Conservation (phyloP, 331 rosid species). For the Cydonia oblonga region DNA sequence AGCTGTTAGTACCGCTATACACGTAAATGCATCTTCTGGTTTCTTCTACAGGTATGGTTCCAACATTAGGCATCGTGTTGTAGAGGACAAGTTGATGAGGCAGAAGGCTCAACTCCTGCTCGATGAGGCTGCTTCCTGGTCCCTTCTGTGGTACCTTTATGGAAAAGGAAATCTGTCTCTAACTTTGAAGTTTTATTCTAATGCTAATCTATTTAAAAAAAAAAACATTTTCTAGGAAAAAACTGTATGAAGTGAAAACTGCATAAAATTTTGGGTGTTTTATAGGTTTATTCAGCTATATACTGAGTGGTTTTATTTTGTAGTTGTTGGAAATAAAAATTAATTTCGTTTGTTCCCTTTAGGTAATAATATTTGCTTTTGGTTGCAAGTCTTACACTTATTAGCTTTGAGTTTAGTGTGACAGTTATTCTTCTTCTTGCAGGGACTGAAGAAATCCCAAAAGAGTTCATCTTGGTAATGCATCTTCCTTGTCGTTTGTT, state of each 20-base stretch:
- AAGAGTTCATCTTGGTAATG: slow-evolving; percentile 65
- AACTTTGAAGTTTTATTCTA: slow-evolving; percentile 1
- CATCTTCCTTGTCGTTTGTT: slow-evolving; percentile 7
- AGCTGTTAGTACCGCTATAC: slow-evolving; percentile 2
- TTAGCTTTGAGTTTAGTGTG: slow-evolving; percentile 1
- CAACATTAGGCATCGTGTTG: slow-evolving; percentile 55
- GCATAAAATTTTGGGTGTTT: not conserved
- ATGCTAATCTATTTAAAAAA: not conserved
- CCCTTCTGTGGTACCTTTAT: slow-evolving; percentile 85
- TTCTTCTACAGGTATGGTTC: slow-evolving; percentile 50
- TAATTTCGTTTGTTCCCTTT: not conserved
- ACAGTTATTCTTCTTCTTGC: slow-evolving; percentile 35
- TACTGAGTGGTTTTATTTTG: not conserved
- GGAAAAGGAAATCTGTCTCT: slow-evolving; percentile 69
- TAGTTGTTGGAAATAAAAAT: not conserved
- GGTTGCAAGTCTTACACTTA: not conserved
- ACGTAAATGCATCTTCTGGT: not conserved
- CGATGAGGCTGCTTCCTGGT: slow-evolving; percentile 98
- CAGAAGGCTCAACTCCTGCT: slow-evolving; percentile 87
- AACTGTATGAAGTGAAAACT: too few species aligned
- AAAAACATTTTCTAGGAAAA: not conserved
- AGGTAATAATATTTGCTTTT: not conserved
- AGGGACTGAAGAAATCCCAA: slow-evolving; percentile 75
- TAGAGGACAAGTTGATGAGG: slow-evolving; percentile 90
- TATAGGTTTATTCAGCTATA: not conserved